These are phyloP conservation scores for Gloeopeniophorella convolvens DNA, from an alignment of 768 basidiomycete species.

Conservation along the genomic window DNA sequence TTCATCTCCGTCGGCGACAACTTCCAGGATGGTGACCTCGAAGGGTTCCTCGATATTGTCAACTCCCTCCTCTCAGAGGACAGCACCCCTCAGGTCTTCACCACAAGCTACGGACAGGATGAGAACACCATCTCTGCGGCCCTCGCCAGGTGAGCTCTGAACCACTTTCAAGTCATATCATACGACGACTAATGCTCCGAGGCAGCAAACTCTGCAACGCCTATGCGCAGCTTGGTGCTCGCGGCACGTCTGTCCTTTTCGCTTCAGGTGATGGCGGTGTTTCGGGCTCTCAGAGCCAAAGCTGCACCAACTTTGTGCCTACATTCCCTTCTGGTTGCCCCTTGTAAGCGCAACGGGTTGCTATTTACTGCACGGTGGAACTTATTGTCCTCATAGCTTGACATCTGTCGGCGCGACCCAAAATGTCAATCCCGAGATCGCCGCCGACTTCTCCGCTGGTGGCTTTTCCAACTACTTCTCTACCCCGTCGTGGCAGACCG, in stretches of 20 bases:
- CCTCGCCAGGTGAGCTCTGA: conserved; percentile 8
- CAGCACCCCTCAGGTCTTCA: conserved; percentile 14
- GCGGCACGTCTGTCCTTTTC: conserved; percentile 18
- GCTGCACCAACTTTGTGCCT: conserved; percentile 19
- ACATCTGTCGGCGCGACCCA: not conserved
- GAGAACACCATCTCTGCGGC: conserved; percentile 5
- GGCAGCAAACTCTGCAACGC: conserved; percentile 17
- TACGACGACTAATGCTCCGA: not conserved
- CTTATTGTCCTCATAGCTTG: not conserved
- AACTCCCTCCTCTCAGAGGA: conserved; percentile 16
- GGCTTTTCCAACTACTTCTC: not conserved
- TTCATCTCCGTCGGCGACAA: conserved; percentile 26
- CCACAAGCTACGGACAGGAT: conserved; percentile 13
- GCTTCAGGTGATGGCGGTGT: conserved; percentile 23
- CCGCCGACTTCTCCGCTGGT: not conserved
- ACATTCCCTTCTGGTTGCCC: conserved; percentile 24
- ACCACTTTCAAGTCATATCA: not conserved
- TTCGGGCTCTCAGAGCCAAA: conserved; percentile 13
- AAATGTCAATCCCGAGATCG: not conserved
- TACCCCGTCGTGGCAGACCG: conserved; percentile 30
- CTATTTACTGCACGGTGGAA: too few species aligned
- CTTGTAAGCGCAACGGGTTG: conserved; percentile 8
- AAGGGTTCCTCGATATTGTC: conserved; percentile 19
- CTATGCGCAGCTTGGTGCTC: conserved; percentile 17
- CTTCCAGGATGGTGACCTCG: conserved; percentile 20